Evolutionary conservation across 768 basidiomycete species (phyloP).

Genomic region (Russula vinacea): DNA sequence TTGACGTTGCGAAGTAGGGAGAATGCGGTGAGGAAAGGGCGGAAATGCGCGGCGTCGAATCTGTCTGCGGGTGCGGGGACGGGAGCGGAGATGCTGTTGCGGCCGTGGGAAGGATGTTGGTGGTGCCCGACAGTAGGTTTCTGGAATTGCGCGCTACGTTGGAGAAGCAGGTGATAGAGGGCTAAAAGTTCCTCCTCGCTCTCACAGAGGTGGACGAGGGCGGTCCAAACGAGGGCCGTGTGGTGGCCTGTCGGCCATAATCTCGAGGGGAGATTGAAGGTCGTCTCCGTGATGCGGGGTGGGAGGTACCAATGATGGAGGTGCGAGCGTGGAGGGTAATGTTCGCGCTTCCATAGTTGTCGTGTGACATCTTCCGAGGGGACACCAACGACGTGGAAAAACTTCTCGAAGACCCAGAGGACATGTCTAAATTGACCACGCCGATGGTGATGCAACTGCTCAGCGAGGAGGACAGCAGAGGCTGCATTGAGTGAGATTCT

Average conservation of each 20-base stretch:
- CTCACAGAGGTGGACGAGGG: conserved; percentile 33
- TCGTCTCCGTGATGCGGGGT: conserved; percentile 33
- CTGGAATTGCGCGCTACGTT: conserved; percentile 1
- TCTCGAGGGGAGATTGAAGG: conserved; percentile 27
- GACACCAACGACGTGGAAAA: conserved; percentile 54
- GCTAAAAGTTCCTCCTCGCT: conserved; percentile 33
- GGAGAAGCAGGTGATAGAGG: conserved; percentile 47
- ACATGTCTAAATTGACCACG: conserved; percentile 17
- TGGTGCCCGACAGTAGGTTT: neutral
- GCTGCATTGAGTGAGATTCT: neutral
- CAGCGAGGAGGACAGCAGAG: conserved; percentile 30
- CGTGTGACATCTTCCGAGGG: conserved; percentile 35
- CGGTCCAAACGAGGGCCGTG: conserved; percentile 39
- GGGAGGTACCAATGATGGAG: conserved; percentile 31
- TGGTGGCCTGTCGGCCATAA: conserved; percentile 39
- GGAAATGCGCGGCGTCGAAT: conserved; percentile 46
- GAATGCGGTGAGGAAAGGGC: conserved; percentile 50
- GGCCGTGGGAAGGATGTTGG: neutral
- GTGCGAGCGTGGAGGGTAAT: conserved; percentile 10
- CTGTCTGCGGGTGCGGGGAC: neutral
- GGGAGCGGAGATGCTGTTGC: neutral
- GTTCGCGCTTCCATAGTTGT: conserved; percentile 10
- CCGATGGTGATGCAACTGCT: conserved; percentile 32
- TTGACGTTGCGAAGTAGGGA: conserved; percentile 35
- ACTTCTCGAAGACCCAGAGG: conserved; percentile 44